Evolutionary conservation across 768 basidiomycete genomes (phyloP).

Genomic region (Ramaria rubella): DNA sequence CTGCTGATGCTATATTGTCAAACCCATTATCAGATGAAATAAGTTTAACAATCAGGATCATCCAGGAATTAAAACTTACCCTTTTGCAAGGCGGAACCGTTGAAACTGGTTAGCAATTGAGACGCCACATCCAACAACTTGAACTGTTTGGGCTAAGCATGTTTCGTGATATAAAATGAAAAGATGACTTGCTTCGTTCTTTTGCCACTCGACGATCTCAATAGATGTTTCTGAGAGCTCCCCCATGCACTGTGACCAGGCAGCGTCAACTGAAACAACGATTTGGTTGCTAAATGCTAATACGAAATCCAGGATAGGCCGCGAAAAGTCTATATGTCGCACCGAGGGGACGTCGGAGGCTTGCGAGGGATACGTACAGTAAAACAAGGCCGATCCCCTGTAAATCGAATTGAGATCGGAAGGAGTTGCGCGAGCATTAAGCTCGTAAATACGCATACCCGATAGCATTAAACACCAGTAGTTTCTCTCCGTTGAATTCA

Average conservation of each 20-base stretch:
- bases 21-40: constrained; percentile 41
- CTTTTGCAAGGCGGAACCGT: background rate
- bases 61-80: constrained; percentile 27
- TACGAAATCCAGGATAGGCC: constrained; percentile 56
- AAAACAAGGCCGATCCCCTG: constrained; percentile 68
- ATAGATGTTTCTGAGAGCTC: constrained; percentile 12
- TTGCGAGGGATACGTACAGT: constrained; percentile 29
- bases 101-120: constrained; percentile 30
- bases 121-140: constrained; percentile 30
- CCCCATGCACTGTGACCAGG: constrained; percentile 24
- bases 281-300: constrained; percentile 27
- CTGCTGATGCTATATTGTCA: constrained; percentile 36
- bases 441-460: constrained; percentile 47
- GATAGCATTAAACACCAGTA: constrained; percentile 60
- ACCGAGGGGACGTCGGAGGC: constrained; percentile 22
- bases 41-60: constrained; percentile 41
- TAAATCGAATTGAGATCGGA: background rate
- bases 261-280: constrained; percentile 42
- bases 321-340: constrained; percentile 42
- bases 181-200: constrained; percentile 16
- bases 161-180: constrained; percentile 1
- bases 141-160: constrained; percentile 18
- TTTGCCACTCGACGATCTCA: constrained; percentile 20
- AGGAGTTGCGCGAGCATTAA: background rate
- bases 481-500: constrained; percentile 27